Evolutionary conservation across 1,284 basidiomycete species (phyloP).

Genomic region (Trametes versicolor): DNA sequence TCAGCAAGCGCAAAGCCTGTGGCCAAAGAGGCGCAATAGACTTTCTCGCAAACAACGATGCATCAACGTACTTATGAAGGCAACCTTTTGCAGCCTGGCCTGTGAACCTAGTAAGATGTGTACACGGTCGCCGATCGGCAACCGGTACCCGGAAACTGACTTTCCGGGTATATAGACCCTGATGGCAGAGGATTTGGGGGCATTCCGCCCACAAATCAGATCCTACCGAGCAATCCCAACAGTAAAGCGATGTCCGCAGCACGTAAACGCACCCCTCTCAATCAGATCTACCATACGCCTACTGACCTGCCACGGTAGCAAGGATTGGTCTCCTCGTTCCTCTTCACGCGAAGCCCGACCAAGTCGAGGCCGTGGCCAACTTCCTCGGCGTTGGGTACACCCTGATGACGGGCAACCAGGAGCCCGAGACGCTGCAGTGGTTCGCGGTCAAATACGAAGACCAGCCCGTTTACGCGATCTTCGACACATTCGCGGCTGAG

Average conservation of each 20-base stretch:
- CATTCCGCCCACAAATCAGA: background rate
- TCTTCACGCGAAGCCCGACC: slow-evolving; percentile 45
- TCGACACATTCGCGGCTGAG: slow-evolving; percentile 52
- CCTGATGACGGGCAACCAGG: slow-evolving; percentile 42
- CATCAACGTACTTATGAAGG: background rate
- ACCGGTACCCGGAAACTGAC: background rate
- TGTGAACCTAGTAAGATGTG: background rate
- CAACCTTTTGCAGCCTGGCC: background rate
- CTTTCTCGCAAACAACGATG: background rate
- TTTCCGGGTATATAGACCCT: background rate
- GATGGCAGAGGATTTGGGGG: too few relatives aligned
- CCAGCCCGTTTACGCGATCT: slow-evolving; percentile 47
- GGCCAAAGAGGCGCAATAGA: background rate
- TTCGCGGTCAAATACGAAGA: slow-evolving; percentile 48
- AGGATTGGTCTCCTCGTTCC: slow-evolving; percentile 50
- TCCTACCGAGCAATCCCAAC: background rate
- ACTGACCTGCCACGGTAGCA: slow-evolving; percentile 16
- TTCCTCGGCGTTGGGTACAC: slow-evolving; percentile 47
- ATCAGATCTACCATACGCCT: background rate
- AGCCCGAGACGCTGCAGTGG: slow-evolving; percentile 54
- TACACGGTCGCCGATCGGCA: background rate
- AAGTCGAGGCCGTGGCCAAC: slow-evolving; percentile 39
- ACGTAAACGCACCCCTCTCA: slow-evolving; percentile 10
- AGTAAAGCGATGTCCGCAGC: slow-evolving; percentile 24
- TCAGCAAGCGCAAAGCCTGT: slow-evolving; percentile 1